These are phyloP conservation scores for Ophiostoma australiae DNA, from an alignment of 2,329 filamentous ascomycete species.

Conservation along the genomic window DNA sequence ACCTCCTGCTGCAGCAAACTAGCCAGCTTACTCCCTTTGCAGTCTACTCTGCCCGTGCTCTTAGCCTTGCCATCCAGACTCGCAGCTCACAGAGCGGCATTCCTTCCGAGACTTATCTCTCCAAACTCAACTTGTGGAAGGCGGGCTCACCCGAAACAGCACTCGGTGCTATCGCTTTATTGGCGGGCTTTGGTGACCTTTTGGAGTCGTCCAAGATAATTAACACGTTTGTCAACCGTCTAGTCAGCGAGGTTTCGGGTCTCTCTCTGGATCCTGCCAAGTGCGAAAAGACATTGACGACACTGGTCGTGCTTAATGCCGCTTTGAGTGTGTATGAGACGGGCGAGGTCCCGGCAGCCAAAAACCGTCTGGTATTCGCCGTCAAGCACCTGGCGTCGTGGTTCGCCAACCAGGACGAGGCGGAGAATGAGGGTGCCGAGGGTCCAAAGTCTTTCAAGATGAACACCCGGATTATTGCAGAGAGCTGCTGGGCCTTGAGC, in stretches of 20 bases:
- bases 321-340: constrained; percentile 49
- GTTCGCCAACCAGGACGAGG: constrained; percentile 38
- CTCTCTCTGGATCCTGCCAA: constrained; percentile 34
- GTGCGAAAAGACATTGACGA: constrained; percentile 43
- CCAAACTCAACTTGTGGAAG: constrained; percentile 44
- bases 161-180: constrained; percentile 46
- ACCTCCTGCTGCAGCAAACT: constrained; percentile 43
- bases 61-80: constrained; percentile 47
- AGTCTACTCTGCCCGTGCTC: constrained; percentile 49
- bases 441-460: constrained; percentile 33
- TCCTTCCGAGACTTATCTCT: background rate
- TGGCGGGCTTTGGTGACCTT: constrained; percentile 49
- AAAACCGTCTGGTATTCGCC: constrained; percentile 73
- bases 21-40: constrained; percentile 40
- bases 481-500: constrained; percentile 54
- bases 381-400: constrained; percentile 72
- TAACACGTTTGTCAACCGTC: constrained; percentile 53
- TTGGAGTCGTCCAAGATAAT: constrained; percentile 45
- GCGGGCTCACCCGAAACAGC: constrained; percentile 40
- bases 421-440: background rate
- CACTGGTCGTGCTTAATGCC: constrained; percentile 51
- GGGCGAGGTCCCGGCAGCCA: constrained; percentile 52
- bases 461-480: constrained; percentile 39
- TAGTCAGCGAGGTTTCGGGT: constrained; percentile 57
- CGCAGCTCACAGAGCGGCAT: constrained; percentile 35